Conservation (phyloP, 2,329 filamentous ascomycete genomes). For the Neopestalotiopsis sp. region DNA sequence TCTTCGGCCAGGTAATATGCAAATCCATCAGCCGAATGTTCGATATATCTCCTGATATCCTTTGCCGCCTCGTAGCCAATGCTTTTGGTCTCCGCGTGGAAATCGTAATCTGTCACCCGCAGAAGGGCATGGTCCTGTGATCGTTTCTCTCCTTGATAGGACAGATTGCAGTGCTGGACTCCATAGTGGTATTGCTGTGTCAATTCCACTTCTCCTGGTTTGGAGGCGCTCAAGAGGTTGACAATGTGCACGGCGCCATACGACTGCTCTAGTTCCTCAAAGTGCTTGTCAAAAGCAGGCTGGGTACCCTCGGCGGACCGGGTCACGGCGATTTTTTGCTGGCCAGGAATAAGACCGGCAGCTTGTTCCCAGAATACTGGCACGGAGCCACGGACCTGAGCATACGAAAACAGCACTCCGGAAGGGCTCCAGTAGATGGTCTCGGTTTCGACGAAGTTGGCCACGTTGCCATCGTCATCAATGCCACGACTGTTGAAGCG, state of each 20-base stretch:
- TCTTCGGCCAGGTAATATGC: conserved; percentile 90
- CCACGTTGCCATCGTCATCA: conserved; percentile 95
- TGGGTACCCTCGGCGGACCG: conserved; percentile 89
- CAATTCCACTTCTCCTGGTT: conserved; percentile 84
- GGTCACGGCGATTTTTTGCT: conserved; percentile 93
- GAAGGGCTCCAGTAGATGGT: conserved; percentile 87
- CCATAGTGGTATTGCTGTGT: conserved; percentile 81
- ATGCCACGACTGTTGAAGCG: conserved; percentile 97
- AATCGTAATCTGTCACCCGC: conserved; percentile 88
- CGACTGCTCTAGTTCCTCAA: conserved; percentile 80
- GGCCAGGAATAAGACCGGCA: conserved; percentile 83
- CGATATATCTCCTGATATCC: conserved; percentile 79
- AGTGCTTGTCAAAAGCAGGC: conserved; percentile 94
- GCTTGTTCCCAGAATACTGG: conserved; percentile 98
- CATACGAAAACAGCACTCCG: conserved; percentile 86
- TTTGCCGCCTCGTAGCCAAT: conserved; percentile 91
- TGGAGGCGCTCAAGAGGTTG: conserved; percentile 90
- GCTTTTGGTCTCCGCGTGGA: conserved; percentile 90
- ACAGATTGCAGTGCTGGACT: conserved; percentile 75
- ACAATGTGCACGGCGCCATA: conserved; percentile 94
- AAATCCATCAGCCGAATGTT: conserved; percentile 81
- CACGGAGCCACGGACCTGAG: conserved; percentile 89
- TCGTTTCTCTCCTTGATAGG: conserved; percentile 58
- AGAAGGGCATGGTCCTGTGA: conserved; percentile 75
- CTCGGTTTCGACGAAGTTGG: conserved; percentile 98